phyloP scores from a whole-genome alignment of 1,284 basidiomycete species.

The Sporisorium iseilematis-ciliati region DNA sequence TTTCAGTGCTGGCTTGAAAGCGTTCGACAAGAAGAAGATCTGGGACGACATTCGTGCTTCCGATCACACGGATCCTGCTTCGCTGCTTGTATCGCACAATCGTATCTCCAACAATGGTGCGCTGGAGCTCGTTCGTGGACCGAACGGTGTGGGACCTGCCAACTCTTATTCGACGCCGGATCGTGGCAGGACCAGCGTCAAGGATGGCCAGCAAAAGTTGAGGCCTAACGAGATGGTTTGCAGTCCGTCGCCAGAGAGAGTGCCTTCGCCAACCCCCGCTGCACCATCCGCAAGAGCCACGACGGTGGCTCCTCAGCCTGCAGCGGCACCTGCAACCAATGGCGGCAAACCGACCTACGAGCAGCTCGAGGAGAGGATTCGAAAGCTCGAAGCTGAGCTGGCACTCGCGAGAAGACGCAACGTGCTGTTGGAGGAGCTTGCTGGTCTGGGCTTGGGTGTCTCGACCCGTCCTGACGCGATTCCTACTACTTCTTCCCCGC shows the following conservation, averaged over 20 bases:
- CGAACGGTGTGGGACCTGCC: slow-evolving; percentile 47
- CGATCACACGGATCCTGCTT: slow-evolving; percentile 45
- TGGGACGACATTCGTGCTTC: slow-evolving; percentile 53
- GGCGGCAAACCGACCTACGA: slow-evolving; percentile 37
- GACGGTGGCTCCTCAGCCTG: background rate
- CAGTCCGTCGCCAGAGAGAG: slow-evolving; percentile 38
- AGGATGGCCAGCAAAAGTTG: slow-evolving; percentile 48
- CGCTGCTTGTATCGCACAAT: slow-evolving; percentile 45
- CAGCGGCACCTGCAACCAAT: background rate
- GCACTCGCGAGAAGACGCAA: slow-evolving; percentile 42
- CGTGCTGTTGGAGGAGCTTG: slow-evolving; percentile 39
- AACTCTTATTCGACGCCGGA: slow-evolving; percentile 38
- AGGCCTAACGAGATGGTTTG: slow-evolving; percentile 44
- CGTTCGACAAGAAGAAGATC: slow-evolving; percentile 53
- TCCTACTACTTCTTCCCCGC: background rate
- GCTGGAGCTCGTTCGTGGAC: slow-evolving; percentile 32
- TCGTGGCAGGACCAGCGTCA: slow-evolving; percentile 29
- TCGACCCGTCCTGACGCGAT: slow-evolving; percentile 13
- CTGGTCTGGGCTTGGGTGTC: slow-evolving; percentile 36
- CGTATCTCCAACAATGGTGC: slow-evolving; percentile 26
- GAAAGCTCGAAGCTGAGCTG: slow-evolving; percentile 45
- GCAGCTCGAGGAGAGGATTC: slow-evolving; percentile 40
- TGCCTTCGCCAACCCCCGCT: slow-evolving; percentile 16
- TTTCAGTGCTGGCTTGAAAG: slow-evolving; percentile 43
- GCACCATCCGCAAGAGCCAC: background rate